A percentile compares a stretch with the other conserved stretches of the same genome.
Conservation (phyloP, 345 rosid species). For the Gossypium turneri region DNA sequence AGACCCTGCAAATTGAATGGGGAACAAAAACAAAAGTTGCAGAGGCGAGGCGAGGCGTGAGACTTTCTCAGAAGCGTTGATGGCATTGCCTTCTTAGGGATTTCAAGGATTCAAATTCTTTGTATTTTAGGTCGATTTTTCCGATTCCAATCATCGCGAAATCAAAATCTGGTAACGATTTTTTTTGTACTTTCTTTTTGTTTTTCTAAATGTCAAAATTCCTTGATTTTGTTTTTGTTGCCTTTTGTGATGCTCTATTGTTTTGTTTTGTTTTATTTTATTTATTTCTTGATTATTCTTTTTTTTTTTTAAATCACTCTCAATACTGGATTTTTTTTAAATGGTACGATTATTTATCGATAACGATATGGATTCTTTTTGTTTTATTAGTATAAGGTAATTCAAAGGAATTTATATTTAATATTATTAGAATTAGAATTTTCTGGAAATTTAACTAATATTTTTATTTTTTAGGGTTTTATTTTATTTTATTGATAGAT, state of each 20-base stretch:
- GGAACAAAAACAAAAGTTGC: not conserved
- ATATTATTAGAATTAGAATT: constrained; percentile 1
- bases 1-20: not conserved
- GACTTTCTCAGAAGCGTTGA: not conserved
- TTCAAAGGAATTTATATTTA: not conserved
- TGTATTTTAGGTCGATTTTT: not conserved
- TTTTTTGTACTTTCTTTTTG: not conserved
- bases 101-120: not conserved
- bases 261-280: not conserved
- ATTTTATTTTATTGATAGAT: not conserved
- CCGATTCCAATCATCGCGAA: not conserved
- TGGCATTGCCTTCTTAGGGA: constrained; percentile 10
- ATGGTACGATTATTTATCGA: not conserved
- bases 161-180: constrained; percentile 1
- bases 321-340: not conserved
- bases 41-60: not conserved
- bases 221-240: not conserved
- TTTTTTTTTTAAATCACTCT: not conserved
- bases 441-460: not conserved
- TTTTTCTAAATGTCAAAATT: not conserved
- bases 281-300: not conserved
- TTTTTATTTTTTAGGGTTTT: not conserved
- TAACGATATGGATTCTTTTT: not conserved
- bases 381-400: not conserved
- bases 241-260: not conserved